Evolutionary conservation across 257 asterid genomes (phyloP), one percentile per base, ranked within the genome.

Genomic region (Solanum boliviense): DNA sequence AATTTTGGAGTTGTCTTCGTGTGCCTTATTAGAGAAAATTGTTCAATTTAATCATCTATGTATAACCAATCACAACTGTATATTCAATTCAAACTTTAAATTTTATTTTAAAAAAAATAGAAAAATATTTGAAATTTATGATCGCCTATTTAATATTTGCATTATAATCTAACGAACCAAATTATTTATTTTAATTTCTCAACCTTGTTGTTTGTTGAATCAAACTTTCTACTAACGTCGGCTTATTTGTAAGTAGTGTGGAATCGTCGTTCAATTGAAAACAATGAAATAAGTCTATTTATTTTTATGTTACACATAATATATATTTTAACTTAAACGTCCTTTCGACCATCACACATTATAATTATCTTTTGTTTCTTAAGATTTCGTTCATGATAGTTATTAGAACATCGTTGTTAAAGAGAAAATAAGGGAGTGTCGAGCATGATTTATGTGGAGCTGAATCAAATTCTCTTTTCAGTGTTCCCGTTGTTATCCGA

Each of bases 221-320:
- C 13, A 23, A 0, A 60, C 29, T 13, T 23, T 21, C 13, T 58
- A 58, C 25, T 21, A 58, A 58, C 5, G 12, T 58, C 0, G 12
- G 12, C 13, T 21, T 60, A 60, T 60, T 60, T 23, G 5, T 23
- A 6, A 3, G 6, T 60, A 0, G 12, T 21, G 27, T 60, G 0
- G 0, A 9, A 9, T 60, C 0, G 68, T 21, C 9, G 13, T 9
- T 62, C 32, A 10, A 62, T 10, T 10, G 27, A 62, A 62, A 62
- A 11, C 2, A n/a, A 65, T 11, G 7, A 65, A n/a, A 65, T 2
- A n/a, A 10, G 0, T 0, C 9, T 0, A 65, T 11, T 12, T 65
- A 4, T 23, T 11, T 60, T 23, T 60, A 8, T 10, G 0, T 65
- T 13, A 0, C 16, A 1, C 32, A 65, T 65, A 65, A 5, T 25